Percentiles rank a stretch among this genome's conserved stretches.
These are phyloP conservation scores for Choanephora cucurbitarum DNA, from an alignment of 371 early-diverging fungal genomes.

Conservation along the genomic window DNA sequence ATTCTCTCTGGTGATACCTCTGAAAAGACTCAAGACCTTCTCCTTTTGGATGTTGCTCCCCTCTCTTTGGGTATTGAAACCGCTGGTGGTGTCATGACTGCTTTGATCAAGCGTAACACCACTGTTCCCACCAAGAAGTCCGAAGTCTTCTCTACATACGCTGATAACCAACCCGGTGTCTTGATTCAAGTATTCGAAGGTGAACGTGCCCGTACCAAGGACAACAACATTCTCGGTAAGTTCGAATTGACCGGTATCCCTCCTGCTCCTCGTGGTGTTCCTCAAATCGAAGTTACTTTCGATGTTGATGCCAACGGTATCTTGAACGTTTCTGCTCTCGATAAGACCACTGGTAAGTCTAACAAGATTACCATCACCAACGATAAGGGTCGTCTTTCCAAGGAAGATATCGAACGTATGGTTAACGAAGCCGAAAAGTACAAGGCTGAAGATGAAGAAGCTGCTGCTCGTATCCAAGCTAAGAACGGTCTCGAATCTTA, in stretches of 20 bases:
- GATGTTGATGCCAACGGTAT: conserved; percentile 96
- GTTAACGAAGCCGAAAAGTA: conserved; percentile 86
- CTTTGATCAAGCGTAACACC: conserved; percentile 86
- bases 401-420: conserved; percentile 90
- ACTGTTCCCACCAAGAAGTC: conserved; percentile 90
- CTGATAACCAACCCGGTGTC: conserved; percentile 93
- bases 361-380: conserved; percentile 90
- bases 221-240: conserved; percentile 93
- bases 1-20: conserved; percentile 77
- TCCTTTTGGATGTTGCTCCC: conserved; percentile 90
- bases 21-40: conserved; percentile 70
- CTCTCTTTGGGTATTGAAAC: conserved; percentile 95
- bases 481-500: conserved; percentile 88
- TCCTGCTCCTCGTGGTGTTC: conserved; percentile 89
- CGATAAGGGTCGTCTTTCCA: conserved; percentile 90
- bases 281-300: conserved; percentile 93
- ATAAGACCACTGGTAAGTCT: conserved; percentile 86
- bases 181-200: conserved; percentile 94
- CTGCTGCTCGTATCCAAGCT: conserved; percentile 79
- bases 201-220: conserved; percentile 87
- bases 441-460: conserved; percentile 86
- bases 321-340: conserved; percentile 90
- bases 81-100: conserved; percentile 84
- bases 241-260: conserved; percentile 89
- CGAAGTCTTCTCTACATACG: conserved; percentile 92